Base-by-base conservation (phyloP, 306 rosid species). In the Vigna nakashimae region DNA sequence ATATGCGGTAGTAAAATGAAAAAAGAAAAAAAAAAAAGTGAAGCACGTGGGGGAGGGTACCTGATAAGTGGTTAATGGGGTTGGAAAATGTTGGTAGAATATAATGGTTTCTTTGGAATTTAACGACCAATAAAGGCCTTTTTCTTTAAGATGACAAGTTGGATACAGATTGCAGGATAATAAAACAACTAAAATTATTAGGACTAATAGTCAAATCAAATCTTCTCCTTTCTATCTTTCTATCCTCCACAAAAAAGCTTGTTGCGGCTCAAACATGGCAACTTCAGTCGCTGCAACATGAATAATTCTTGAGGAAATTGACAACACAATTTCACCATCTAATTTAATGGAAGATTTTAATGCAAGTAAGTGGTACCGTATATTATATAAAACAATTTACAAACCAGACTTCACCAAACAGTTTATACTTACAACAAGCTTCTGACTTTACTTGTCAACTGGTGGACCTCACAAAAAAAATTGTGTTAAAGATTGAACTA, bases 21-120 rank as follows among this genome's bases (percentile, higher is more conserved):
- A 17, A 53, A 58, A 58, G 1, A 6, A 28, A 28, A 28, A 9
- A 28, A 9, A 28, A 9, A 28, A 59, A 28, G 5, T 5, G 8
- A 59, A 28, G 4, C 42, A 59, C 10, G 65, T 28, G 63, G 16
- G 1, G 6, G 65, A 26, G 30, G 1, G 40, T 26, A 59, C 18
- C 65, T 11, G 38, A 59, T 59, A 24, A 28, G 40, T 4, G 4
- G 65, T 38, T 24, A 11, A 24, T 5, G 32, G 20, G 64, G 36
- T 24, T 57, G 40, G 40, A 59, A 59, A 59, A 30, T 28, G 12
- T 59, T 28, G 24, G 40, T 18, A 42, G 79, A 53, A 80, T 55
- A 42, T 69, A 53, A 80, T 65, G 7, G 55, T 65, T 17, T 68
- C 83, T 43, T 53, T 4, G 51, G 34, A 10, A 65, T 80, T 73